These are phyloP conservation scores for Ilyonectria mors-panacis DNA, from an alignment of 2,329 filamentous ascomycete genomes.

Conservation along the genomic window DNA sequence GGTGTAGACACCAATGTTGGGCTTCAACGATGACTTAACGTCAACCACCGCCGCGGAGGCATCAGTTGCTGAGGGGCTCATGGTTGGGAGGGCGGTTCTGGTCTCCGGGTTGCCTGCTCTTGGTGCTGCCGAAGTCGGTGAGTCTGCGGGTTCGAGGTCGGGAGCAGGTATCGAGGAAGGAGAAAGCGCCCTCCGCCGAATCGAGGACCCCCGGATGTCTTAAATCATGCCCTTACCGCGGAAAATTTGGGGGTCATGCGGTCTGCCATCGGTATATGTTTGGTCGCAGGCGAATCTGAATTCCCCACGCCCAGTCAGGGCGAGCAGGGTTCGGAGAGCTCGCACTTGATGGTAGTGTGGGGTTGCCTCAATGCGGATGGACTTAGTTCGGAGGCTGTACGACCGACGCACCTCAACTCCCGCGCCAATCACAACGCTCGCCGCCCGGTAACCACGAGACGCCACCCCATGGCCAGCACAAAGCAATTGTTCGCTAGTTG, in stretches of 20 bases:
- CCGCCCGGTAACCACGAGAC: conserved; percentile 35
- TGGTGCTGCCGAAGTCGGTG: conserved; percentile 25
- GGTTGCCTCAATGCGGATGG: conserved; percentile 42
- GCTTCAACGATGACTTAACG: conserved; percentile 65
- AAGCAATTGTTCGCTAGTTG: conserved; percentile 37
- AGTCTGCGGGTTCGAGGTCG: conserved; percentile 24
- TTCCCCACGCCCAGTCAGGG: conserved; percentile 47
- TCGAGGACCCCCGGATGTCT: conserved; percentile 40
- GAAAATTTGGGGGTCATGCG: conserved; percentile 50
- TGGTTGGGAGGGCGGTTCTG: conserved; percentile 38
- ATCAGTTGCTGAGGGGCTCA: conserved; percentile 56
- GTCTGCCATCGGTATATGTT: conserved; percentile 47
- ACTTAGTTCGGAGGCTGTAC: conserved; percentile 42
- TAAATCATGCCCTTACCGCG: conserved; percentile 41
- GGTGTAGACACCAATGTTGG: conserved; percentile 96
- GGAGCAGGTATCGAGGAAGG: conserved; percentile 34
- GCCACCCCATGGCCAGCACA: conserved; percentile 43
- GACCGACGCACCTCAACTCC: conserved; percentile 47
- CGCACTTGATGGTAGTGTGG: conserved; percentile 45
- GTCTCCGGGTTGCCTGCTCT: conserved; percentile 29
- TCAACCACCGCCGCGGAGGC: conserved; percentile 41
- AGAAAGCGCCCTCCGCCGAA: conserved; percentile 25
- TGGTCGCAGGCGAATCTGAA: conserved; percentile 46
- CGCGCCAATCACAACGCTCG: conserved; percentile 49
- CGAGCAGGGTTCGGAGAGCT: conserved; percentile 40